phyloP scores from a whole-genome alignment of 148 eudicot genomes.

The Cornus kousa region DNA sequence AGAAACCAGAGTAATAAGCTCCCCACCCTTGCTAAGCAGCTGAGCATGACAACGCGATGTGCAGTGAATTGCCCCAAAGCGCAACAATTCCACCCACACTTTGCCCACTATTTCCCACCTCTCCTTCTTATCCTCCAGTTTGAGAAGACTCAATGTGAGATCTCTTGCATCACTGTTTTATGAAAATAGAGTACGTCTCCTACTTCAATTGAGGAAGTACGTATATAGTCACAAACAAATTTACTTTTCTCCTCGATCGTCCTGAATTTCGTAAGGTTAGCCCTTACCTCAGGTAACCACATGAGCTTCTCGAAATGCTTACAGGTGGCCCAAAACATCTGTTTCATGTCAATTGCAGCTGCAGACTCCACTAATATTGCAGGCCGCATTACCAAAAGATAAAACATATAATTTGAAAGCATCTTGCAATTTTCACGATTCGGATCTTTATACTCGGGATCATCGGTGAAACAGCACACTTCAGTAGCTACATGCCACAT shows the following conservation, averaged over 20 bases:
- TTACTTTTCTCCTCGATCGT: too few species aligned
- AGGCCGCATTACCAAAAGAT: constrained; percentile 3
- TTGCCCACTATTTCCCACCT: constrained; percentile 9
- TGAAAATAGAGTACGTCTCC: too few species aligned
- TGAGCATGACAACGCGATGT: constrained; percentile 20
- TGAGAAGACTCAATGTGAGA: neutral
- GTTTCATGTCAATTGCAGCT: neutral
- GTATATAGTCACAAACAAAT: too few species aligned
- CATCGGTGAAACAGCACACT: neutral
- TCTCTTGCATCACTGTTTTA: constrained; percentile 8
- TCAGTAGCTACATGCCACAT: constrained; percentile 8
- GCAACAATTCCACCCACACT: constrained; percentile 25
- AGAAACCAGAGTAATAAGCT: constrained; percentile 30
- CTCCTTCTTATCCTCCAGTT: neutral
- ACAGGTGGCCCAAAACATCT: too few species aligned
- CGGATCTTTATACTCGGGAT: neutral
- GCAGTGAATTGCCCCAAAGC: constrained; percentile 28
- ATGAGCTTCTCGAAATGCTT: neutral
- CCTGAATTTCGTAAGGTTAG: too few species aligned
- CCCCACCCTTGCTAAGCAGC: constrained; percentile 28
- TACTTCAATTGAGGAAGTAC: too few species aligned
- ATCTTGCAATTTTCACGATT: neutral
- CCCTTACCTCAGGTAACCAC: neutral
- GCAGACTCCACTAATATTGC: neutral
- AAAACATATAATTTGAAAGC: neutral